Conservation (phyloP, 1,284 basidiomycete genomes). For the Violaceomyces palustris region DNA sequence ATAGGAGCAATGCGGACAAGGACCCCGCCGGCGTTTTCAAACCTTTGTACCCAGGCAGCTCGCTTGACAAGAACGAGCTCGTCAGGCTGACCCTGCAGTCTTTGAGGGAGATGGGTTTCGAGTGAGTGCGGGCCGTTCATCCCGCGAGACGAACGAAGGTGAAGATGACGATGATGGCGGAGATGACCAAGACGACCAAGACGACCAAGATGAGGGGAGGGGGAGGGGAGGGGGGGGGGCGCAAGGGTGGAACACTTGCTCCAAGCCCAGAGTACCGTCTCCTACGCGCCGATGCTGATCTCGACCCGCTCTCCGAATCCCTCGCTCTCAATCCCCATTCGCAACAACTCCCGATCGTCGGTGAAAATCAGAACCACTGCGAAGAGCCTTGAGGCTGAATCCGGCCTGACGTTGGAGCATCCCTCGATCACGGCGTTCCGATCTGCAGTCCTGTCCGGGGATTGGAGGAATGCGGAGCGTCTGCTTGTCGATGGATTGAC, state of each 20-base stretch:
- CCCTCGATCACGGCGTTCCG: constrained; percentile 75
- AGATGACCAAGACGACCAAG: too few relatives aligned
- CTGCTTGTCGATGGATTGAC: constrained; percentile 59
- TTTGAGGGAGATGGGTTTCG: constrained; percentile 84
- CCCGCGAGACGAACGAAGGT: too few relatives aligned
- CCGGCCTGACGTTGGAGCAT: constrained; percentile 80
- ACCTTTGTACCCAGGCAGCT: constrained; percentile 20
- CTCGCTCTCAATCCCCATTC: constrained; percentile 11
- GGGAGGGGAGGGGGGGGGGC: too few relatives aligned
- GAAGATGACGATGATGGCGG: too few relatives aligned
- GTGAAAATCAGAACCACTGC: constrained; percentile 81
- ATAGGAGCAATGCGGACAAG: constrained; percentile 11
- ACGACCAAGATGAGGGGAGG: too few relatives aligned
- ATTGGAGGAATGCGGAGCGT: constrained; percentile 75
- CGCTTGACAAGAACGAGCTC: constrained; percentile 72
- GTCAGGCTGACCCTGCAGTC: constrained; percentile 85
- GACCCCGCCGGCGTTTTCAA: constrained; percentile 4
- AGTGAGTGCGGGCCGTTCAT: constrained; percentile 60
- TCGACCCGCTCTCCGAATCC: constrained; percentile 3
- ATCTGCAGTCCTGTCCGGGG: constrained; percentile 71
- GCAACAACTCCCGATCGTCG: too few relatives aligned
- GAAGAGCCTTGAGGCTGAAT: constrained; percentile 80
- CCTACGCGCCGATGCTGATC: background rate
- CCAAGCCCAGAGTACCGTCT: too few relatives aligned
- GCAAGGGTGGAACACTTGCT: too few relatives aligned